Conservation (phyloP, 2,329 filamentous ascomycete species). For the Colletotrichum higginsianum region DNA sequence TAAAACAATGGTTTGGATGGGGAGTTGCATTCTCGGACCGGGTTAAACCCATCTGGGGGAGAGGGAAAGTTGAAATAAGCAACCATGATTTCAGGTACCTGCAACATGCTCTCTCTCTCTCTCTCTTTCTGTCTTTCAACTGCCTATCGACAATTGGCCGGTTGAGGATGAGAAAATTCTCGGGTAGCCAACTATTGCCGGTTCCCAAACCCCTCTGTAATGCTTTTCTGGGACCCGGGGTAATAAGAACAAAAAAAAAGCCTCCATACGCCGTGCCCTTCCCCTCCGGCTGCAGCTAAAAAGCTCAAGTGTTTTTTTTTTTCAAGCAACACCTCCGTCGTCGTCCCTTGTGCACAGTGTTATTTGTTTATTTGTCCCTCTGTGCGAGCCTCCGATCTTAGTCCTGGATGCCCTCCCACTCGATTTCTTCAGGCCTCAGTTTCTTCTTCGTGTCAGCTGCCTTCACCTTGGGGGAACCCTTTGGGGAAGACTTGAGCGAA, state of each 20-base stretch:
- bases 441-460: constrained; percentile 28
- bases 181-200: not conserved
- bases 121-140: not conserved
- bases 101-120: not conserved
- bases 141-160: constrained; percentile 4
- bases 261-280: constrained; percentile 35
- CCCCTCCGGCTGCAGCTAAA: not conserved
- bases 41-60: not conserved
- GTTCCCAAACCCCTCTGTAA: not conserved
- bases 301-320: not conserved
- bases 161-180: not conserved
- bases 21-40: not conserved
- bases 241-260: constrained; percentile 19
- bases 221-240: constrained; percentile 22
- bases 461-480: constrained; percentile 30
- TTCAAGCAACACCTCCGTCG: not conserved
- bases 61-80: not conserved
- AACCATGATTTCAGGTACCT: not conserved
- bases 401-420: constrained; percentile 45
- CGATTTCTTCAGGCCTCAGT: constrained; percentile 38
- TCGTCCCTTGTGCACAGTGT: not conserved
- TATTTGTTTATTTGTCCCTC: not conserved
- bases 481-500: constrained; percentile 22
- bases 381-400: constrained; percentile 12
- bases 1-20: not conserved